Conservation (phyloP, 192 early-diverging fungal genomes). For the Chytriomyces hyalinus region DNA sequence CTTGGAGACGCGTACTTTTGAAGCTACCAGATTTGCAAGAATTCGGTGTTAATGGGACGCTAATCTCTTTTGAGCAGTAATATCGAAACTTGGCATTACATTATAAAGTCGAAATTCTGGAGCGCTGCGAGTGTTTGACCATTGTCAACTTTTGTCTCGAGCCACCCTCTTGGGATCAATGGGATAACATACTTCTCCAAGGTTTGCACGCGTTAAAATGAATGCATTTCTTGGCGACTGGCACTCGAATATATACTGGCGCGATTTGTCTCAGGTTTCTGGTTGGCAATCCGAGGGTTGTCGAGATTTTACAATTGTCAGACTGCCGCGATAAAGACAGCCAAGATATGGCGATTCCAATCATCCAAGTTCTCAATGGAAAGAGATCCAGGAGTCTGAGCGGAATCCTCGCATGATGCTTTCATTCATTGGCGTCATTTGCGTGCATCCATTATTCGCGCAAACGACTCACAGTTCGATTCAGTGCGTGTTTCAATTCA, state of each 20-base stretch:
- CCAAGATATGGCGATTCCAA: neutral
- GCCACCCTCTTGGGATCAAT: slow-evolving; percentile 52
- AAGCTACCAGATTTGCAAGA: slow-evolving; percentile 62
- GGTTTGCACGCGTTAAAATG: slow-evolving; percentile 43
- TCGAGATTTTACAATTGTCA: slow-evolving; percentile 55
- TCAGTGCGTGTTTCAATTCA: no score
- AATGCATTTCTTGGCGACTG: neutral
- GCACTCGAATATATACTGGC: slow-evolving; percentile 15
- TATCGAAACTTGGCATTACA: slow-evolving; percentile 66
- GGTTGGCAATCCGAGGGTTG: slow-evolving; percentile 58
- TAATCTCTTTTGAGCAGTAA: slow-evolving; percentile 36
- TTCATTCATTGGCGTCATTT: no score
- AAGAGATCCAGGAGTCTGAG: slow-evolving; percentile 60
- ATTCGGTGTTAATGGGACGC: neutral
- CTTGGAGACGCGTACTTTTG: slow-evolving; percentile 60
- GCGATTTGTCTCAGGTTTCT: slow-evolving; percentile 60
- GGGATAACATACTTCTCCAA: slow-evolving; percentile 45
- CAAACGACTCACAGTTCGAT: no score
- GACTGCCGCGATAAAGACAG: slow-evolving; percentile 60
- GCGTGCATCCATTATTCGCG: no score
- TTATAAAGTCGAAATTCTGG: slow-evolving; percentile 63
- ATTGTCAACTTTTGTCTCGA: slow-evolving; percentile 64
- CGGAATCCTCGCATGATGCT: neutral
- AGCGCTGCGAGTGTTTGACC: slow-evolving; percentile 58
- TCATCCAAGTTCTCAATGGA: slow-evolving; percentile 47